These are phyloP conservation scores for Leccinum arenicola DNA, from an alignment of 768 basidiomycete genomes.

Conservation along the genomic window DNA sequence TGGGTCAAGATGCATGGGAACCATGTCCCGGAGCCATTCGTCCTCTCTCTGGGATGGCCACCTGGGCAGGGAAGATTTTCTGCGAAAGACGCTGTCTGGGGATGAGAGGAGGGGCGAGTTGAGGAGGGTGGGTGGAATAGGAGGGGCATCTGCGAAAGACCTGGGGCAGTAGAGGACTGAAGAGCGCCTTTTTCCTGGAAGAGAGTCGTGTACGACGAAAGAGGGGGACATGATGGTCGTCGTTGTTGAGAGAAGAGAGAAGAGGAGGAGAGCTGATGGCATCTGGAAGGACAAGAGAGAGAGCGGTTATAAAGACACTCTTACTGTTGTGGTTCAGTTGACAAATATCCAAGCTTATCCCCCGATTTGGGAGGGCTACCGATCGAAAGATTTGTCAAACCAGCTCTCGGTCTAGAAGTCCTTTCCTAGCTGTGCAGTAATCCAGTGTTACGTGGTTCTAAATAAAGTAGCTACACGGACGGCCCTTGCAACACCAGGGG, in stretches of 20 bases:
- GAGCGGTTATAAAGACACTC: conserved; percentile 18
- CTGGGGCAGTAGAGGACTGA: conserved; percentile 13
- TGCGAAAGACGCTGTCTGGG: conserved; percentile 47
- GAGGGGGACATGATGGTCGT: conserved; percentile 13
- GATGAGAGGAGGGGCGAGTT: conserved; percentile 54
- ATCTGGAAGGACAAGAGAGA: not conserved
- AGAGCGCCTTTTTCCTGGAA: conserved; percentile 20
- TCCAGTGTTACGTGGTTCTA: conserved; percentile 5
- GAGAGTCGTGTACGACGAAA: conserved; percentile 13
- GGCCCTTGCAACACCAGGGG: conserved; percentile 4
- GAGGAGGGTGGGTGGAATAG: conserved; percentile 57
- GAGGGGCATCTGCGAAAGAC: conserved; percentile 36
- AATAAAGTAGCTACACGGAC: conserved; percentile 1
- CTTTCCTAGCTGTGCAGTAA: conserved; percentile 13
- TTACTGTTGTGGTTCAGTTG: conserved; percentile 11
- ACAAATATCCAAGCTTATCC: conserved; percentile 29
- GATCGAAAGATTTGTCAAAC: conserved; percentile 16
- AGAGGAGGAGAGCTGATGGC: conserved; percentile 11
- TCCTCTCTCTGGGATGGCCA: conserved; percentile 52
- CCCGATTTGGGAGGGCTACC: conserved; percentile 13
- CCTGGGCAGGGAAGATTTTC: conserved; percentile 31
- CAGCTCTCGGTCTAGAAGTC: not conserved
- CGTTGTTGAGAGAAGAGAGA: not conserved
- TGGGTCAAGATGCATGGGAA: conserved; percentile 36
- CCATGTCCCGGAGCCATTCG: conserved; percentile 62